Conservation (phyloP, 306 rosid genomes). For the Vachellia pachyceras region DNA sequence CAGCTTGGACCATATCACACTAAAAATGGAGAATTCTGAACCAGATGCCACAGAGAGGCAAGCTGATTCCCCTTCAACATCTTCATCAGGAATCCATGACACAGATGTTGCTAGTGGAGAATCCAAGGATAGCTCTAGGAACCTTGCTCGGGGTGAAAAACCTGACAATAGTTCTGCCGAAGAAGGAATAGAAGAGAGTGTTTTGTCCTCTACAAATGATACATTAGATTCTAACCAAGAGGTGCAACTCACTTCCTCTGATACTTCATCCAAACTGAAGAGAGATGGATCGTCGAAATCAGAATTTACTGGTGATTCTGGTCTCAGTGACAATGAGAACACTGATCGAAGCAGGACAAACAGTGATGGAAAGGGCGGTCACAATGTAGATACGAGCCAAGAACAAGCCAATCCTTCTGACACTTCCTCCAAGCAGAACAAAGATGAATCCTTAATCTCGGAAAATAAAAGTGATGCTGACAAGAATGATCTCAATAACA, state of each 20-base stretch:
- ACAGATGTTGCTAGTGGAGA: conserved; percentile 39
- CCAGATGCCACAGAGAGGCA: conserved; percentile 39
- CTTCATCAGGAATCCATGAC: conserved; percentile 38
- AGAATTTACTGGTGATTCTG: conserved; percentile 33
- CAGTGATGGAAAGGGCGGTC: conserved; percentile 33
- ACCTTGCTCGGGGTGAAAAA: conserved; percentile 36
- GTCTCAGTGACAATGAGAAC: conserved; percentile 40
- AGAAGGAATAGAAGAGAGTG: conserved; percentile 44
- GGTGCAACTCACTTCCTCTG: conserved; percentile 48
- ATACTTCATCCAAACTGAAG: conserved; percentile 42
- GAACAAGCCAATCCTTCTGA: conserved; percentile 47
- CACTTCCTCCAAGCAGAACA: conserved; percentile 40
- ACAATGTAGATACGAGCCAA: conserved; percentile 28
- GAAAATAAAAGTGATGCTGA: conserved; percentile 27
- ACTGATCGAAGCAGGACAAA: conserved; percentile 39
- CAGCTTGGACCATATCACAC: conserved; percentile 38
- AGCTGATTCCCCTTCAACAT: conserved; percentile 41
- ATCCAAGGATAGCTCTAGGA: conserved; percentile 40
- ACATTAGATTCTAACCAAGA: conserved; percentile 37
- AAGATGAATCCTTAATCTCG: conserved; percentile 40
- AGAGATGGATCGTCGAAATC: conserved; percentile 45
- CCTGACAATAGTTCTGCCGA: conserved; percentile 32
- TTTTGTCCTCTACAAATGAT: conserved; percentile 38
- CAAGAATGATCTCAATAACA: neutral
- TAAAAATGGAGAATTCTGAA: conserved; percentile 39